Evolutionary conservation across 2,329 filamentous ascomycete genomes (phyloP).

Genomic region (Cadophora luteo-olivacea): DNA sequence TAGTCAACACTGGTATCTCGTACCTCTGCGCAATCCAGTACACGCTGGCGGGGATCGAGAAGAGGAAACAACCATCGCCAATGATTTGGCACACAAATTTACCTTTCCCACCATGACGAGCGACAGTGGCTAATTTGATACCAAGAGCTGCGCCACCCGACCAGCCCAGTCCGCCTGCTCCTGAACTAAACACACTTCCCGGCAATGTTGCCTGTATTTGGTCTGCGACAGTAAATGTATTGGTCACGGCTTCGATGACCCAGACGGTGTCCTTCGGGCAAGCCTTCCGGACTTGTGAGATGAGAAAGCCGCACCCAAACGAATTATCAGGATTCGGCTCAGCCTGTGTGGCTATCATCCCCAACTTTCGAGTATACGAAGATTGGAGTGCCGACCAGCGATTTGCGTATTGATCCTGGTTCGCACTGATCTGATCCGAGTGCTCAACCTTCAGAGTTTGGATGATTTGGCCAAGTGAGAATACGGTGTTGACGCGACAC

Average conservation of each 20-base stretch:
- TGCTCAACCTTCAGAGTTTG: conserved; percentile 60
- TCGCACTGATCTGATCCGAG: conserved; percentile 47
- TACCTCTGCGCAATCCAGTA: conserved; percentile 74
- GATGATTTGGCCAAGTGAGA: conserved; percentile 72
- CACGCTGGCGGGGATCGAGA: conserved; percentile 67
- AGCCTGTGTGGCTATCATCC: conserved; percentile 62
- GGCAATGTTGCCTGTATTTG: conserved; percentile 72
- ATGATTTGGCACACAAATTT: conserved; percentile 70
- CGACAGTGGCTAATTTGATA: conserved; percentile 71
- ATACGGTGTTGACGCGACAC: conserved; percentile 70
- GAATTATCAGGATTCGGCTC: conserved; percentile 66
- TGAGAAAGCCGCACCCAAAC: conserved; percentile 55
- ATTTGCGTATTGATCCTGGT: conserved; percentile 44
- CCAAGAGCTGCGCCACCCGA: conserved; percentile 77
- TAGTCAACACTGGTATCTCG: conserved; percentile 68
- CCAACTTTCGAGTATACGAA: conserved; percentile 64
- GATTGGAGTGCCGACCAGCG: conserved; percentile 62
- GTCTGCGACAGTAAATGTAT: conserved; percentile 70
- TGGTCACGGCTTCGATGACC: conserved; percentile 80
- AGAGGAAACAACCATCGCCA: conserved; percentile 71
- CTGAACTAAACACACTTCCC: conserved; percentile 81
- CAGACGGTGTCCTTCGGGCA: conserved; percentile 73
- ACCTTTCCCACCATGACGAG: conserved; percentile 56
- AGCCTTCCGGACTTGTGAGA: conserved; percentile 56
- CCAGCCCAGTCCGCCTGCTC: conserved; percentile 82